Conservation (phyloP, 2,329 filamentous ascomycete species). For the Fusarium miscanthi region DNA sequence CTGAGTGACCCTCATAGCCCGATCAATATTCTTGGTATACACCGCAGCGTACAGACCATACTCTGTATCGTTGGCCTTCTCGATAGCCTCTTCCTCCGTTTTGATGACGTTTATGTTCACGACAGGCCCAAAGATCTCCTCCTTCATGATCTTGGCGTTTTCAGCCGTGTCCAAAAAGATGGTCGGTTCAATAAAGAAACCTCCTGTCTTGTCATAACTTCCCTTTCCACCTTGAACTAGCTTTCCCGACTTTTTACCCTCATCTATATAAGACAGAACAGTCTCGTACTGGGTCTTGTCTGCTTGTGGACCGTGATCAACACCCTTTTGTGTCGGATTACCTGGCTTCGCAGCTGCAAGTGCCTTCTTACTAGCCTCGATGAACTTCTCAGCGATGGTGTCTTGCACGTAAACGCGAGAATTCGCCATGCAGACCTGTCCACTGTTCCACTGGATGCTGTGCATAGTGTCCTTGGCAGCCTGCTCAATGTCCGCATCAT, state of each 20-base stretch:
- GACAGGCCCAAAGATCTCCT: slow-evolving; percentile 74
- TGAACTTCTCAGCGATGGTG: slow-evolving; percentile 51
- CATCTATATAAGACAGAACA: slow-evolving; percentile 23
- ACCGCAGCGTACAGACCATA: slow-evolving; percentile 68
- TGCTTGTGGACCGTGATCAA: slow-evolving; percentile 30
- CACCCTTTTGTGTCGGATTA: not conserved
- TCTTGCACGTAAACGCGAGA: slow-evolving; percentile 68
- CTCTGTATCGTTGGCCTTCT: slow-evolving; percentile 56
- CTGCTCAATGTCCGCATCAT: slow-evolving; percentile 55
- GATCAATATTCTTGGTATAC: slow-evolving; percentile 65
- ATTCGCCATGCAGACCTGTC: slow-evolving; percentile 70
- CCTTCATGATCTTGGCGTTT: slow-evolving; percentile 61
- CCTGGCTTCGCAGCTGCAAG: slow-evolving; percentile 8
- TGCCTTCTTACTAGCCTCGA: slow-evolving; percentile 9
- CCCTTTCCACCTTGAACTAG: slow-evolving; percentile 22
- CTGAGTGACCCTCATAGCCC: slow-evolving; percentile 59
- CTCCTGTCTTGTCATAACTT: slow-evolving; percentile 4
- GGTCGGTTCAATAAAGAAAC: slow-evolving; percentile 31
- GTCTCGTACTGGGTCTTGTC: slow-evolving; percentile 29
- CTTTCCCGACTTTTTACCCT: slow-evolving; percentile 24
- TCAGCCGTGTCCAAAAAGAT: slow-evolving; percentile 41
- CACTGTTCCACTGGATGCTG: slow-evolving; percentile 64
- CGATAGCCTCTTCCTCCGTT: slow-evolving; percentile 49
- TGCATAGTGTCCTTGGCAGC: slow-evolving; percentile 59
- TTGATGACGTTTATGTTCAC: slow-evolving; percentile 63